Conservation (phyloP, 129 eudicot species). For the Mikania micrantha region DNA sequence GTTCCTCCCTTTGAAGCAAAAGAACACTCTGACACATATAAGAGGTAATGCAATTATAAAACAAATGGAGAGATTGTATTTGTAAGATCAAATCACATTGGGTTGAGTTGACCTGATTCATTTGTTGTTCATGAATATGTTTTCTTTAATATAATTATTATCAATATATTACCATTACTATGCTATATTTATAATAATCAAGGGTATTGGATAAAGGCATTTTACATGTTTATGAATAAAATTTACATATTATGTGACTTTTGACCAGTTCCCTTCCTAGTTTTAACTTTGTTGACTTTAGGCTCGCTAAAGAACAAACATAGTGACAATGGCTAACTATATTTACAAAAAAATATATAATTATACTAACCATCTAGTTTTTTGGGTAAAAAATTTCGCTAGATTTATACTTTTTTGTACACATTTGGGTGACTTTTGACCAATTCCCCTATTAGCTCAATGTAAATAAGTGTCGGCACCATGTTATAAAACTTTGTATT, state of each 20-base stretch:
- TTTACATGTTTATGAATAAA: neutral
- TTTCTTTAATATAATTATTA: neutral
- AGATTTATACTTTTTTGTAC: too few relatives aligned
- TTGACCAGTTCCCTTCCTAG: neutral
- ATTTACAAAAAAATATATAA: too few relatives aligned
- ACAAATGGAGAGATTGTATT: neutral
- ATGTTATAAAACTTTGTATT: neutral
- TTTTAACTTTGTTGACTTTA: neutral
- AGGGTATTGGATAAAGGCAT: neutral
- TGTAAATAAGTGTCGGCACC: neutral
- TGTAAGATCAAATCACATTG: neutral
- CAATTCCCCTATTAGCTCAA: too few relatives aligned
- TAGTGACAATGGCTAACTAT: neutral
- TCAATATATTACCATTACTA: neutral
- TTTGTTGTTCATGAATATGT: neutral
- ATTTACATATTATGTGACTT: neutral
- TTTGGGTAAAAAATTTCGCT: too few relatives aligned
- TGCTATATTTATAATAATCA: neutral
- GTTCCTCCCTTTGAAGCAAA: constrained; percentile 93
- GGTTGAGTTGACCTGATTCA: neutral
- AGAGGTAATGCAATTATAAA: constrained; percentile 43
- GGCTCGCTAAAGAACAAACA: neutral
- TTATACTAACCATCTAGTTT: too few relatives aligned
- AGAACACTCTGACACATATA: constrained; percentile 91
- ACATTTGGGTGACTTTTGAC: too few relatives aligned